Conservation (phyloP, 179 eudicot genomes). For the Camellia oleifera region DNA sequence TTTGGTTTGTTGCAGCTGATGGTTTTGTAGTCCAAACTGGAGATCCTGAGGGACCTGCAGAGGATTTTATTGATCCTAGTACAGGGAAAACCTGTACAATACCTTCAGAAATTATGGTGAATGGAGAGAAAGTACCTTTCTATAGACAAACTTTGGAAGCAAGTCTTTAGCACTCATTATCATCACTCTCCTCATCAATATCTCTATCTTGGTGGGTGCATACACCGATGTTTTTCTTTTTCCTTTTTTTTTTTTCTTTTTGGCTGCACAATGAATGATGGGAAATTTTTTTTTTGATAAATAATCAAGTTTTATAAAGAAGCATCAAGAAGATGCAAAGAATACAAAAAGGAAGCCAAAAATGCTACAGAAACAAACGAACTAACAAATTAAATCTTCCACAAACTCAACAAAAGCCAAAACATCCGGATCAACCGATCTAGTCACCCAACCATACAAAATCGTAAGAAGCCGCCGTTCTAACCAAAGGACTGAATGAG, state of each 20-base stretch:
- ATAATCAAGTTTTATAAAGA: too few species aligned
- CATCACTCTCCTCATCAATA: not conserved
- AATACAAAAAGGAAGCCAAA: too few species aligned
- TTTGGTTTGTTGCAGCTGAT: conserved; percentile 60
- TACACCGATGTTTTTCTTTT: not conserved
- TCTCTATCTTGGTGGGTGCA: not conserved
- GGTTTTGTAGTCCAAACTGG: conserved; percentile 99
- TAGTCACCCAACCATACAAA: too few species aligned
- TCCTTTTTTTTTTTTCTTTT: not conserved
- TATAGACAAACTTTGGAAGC: conserved; percentile 93
- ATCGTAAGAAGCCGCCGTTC: too few species aligned
- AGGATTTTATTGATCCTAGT: conserved; percentile 97
- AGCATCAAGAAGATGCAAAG: too few species aligned
- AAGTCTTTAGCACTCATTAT: conserved; percentile 26
- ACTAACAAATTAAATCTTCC: too few species aligned
- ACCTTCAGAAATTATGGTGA: conserved; percentile 89
- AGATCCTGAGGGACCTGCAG: conserved; percentile 99
- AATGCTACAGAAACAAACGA: too few species aligned
- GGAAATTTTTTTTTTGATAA: not conserved
- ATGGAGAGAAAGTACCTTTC: conserved; percentile 83
- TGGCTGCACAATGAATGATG: not conserved
- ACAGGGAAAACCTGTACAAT: conserved; percentile 89
- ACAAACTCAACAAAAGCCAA: too few species aligned
- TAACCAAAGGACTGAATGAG: too few species aligned
- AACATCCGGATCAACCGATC: too few species aligned